Evolutionary conservation across 805 yeast species (phyloP).

Genomic region (Candida lessepsii): DNA sequence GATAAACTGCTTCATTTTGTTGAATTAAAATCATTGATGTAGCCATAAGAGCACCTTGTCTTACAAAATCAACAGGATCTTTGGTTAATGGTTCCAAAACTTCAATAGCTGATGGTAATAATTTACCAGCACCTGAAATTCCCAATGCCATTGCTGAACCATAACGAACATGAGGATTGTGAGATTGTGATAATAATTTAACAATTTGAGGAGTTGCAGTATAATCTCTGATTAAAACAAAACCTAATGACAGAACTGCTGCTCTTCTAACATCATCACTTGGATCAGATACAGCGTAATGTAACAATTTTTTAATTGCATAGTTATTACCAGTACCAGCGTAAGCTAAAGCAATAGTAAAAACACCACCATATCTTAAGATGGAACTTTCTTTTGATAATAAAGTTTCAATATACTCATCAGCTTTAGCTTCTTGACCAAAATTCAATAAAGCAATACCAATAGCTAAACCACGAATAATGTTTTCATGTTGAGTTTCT

Average conservation of each 20-base stretch:
- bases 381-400: constrained; percentile 75
- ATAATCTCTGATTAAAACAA: constrained; percentile 84
- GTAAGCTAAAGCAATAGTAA: constrained; percentile 90
- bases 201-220: constrained; percentile 94
- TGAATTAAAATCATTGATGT: constrained; percentile 85
- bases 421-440: constrained; percentile 83
- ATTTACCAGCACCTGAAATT: constrained; percentile 95
- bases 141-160: constrained; percentile 98
- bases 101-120: constrained; percentile 82
- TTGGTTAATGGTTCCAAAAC: constrained; percentile 89
- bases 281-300: constrained; percentile 94
- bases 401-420: constrained; percentile 61
- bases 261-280: constrained; percentile 96
- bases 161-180: constrained; percentile 96
- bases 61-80: constrained; percentile 94
- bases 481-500: constrained; percentile 94
- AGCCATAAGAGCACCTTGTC: constrained; percentile 96
- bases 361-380: constrained; percentile 94
- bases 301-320: constrained; percentile 83
- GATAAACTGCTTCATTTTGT: constrained; percentile 78
- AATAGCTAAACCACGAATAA: constrained; percentile 87
- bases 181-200: constrained; percentile 87
- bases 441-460: constrained; percentile 85
- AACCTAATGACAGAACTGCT: constrained; percentile 88
- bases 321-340: constrained; percentile 92